Evolutionary conservation across 2,329 filamentous ascomycete species (phyloP), one percentile per base, ranked within the genome.

Genomic region (Didymella lethalis): DNA sequence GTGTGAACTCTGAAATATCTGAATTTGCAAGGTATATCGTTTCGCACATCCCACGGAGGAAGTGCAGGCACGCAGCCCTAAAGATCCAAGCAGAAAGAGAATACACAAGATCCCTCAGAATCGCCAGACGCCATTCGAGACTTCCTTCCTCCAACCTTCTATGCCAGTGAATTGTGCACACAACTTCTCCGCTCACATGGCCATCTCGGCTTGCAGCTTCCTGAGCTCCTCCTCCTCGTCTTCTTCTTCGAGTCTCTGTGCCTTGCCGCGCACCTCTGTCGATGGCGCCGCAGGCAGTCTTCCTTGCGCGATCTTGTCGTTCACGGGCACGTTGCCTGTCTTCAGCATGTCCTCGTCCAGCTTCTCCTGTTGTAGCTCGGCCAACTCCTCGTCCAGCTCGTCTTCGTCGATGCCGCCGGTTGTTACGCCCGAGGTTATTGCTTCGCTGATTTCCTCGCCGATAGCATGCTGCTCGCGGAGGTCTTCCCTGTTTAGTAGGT

Each of bases 181-280:
- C 36, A 40, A 11, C 7, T 11, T 2, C 12, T 11, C 18, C 29
- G 51, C 51, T 65, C 53, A 96, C 90, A 97, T 97, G 65, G 93
- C 93, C 94, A 98, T 98, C 80, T 97, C 94, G 34, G 92, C 93
- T 77, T 96, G 93, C 68, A 99, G 80, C 81, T 95, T 97, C 79
- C 90, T 87, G 74, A 98, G 83, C 81, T 98, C 94, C 71, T 90
- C 94, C 78, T 98, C 94, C 75, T 98, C 95, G 84, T 98, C 94
- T 77, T 97, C 93, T 77, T 97, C 92, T 75, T 90, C 88, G 14
- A 68, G 62, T 38, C 64, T 45, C 52, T 63, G 63, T 20, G 63
- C 49, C 54, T 73, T 73, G 60, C 64, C 67, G 59, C 67, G 67
- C 54, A 67, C 57, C 41, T 93, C 90, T 77, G 87, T 85, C 71